These are phyloP conservation scores for Kingdonia uniflora DNA, from an alignment of 164 flowering plant species.

Conservation along the genomic window DNA sequence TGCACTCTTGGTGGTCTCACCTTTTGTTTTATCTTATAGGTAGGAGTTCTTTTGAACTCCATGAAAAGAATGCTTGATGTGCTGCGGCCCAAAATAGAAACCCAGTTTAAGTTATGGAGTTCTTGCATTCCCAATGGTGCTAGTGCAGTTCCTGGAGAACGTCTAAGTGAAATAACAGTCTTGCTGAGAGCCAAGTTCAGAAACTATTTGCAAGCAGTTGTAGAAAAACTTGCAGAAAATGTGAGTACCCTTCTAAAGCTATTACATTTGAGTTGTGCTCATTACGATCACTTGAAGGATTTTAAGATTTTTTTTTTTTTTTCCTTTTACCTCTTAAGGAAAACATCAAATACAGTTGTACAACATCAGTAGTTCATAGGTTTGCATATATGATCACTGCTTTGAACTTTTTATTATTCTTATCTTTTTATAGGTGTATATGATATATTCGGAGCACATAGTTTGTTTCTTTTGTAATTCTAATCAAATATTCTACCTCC, in stretches of 20 bases:
- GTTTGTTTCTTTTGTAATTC: background rate
- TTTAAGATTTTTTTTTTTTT: too few species aligned
- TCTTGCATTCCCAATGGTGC: slow-evolving; percentile 70
- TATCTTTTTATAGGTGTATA: too few species aligned
- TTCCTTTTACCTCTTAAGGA: too few species aligned
- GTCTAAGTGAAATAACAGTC: slow-evolving; percentile 83
- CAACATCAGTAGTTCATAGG: too few species aligned
- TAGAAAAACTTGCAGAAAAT: slow-evolving; percentile 82
- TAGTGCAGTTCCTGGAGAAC: slow-evolving; percentile 69
- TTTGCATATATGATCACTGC: too few species aligned
- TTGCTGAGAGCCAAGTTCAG: slow-evolving; percentile 90
- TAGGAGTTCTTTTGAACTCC: slow-evolving; percentile 79
- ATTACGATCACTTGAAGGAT: too few species aligned
- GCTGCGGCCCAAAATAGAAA: slow-evolving; percentile 72
- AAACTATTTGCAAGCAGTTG: slow-evolving; percentile 75
- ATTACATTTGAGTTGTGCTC: too few species aligned
- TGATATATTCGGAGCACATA: background rate
- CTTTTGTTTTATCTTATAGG: slow-evolving; percentile 32
- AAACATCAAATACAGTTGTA: too few species aligned
- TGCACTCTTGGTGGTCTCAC: too few species aligned
- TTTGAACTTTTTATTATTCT: too few species aligned
- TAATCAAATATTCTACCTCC: background rate
- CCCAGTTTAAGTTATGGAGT: slow-evolving; percentile 71
- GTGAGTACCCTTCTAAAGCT: slow-evolving; percentile 35
- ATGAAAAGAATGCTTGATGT: slow-evolving; percentile 89